These are phyloP conservation scores for Kodamaea alishanica DNA, from an alignment of 1,139 yeast species.

Conservation along the genomic window DNA sequence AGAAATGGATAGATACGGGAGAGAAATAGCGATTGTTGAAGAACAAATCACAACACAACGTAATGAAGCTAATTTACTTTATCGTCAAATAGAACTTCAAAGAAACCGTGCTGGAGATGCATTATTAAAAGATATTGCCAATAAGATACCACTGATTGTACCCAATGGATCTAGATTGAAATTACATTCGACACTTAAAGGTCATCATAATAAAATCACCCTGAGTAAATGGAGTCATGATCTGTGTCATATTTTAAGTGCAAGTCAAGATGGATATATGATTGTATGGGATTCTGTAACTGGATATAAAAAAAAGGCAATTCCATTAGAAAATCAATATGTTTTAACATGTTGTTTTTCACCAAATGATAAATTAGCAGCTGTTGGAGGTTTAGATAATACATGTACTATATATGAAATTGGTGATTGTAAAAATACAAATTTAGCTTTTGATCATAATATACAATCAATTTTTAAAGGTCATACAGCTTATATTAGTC, in stretches of 20 bases:
- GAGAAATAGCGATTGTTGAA: slow-evolving; percentile 4
- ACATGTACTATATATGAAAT: slow-evolving; percentile 67
- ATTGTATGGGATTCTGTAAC: slow-evolving; percentile 79
- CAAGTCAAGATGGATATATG: slow-evolving; percentile 85
- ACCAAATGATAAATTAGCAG: slow-evolving; percentile 61
- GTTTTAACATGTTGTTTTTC: slow-evolving; percentile 72
- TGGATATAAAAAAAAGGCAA: slow-evolving; percentile 69
- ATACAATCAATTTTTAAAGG: slow-evolving; percentile 61
- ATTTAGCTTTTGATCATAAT: slow-evolving; percentile 1
- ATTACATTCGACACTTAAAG: slow-evolving; percentile 48
- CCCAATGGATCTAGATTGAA: slow-evolving; percentile 32
- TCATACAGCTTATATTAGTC: slow-evolving; percentile 80
- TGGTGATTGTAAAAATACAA: slow-evolving; percentile 13
- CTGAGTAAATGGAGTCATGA: slow-evolving; percentile 68
- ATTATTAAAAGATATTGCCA: slow-evolving; percentile 39
- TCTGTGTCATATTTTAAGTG: slow-evolving; percentile 58
- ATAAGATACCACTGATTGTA: slow-evolving; percentile 26
- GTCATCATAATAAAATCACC: slow-evolving; percentile 74
- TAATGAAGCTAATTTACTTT: slow-evolving; percentile 45
- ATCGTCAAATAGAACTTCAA: slow-evolving; percentile 46
- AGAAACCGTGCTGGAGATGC: slow-evolving; percentile 45
- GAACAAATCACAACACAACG: slow-evolving; percentile 35
- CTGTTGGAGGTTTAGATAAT: slow-evolving; percentile 83
- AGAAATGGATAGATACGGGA: not conserved
- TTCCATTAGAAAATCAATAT: slow-evolving; percentile 72